These are phyloP conservation scores for Speleostelium caveatum DNA, from an alignment of 78 protist genomes.

Conservation along the genomic window DNA sequence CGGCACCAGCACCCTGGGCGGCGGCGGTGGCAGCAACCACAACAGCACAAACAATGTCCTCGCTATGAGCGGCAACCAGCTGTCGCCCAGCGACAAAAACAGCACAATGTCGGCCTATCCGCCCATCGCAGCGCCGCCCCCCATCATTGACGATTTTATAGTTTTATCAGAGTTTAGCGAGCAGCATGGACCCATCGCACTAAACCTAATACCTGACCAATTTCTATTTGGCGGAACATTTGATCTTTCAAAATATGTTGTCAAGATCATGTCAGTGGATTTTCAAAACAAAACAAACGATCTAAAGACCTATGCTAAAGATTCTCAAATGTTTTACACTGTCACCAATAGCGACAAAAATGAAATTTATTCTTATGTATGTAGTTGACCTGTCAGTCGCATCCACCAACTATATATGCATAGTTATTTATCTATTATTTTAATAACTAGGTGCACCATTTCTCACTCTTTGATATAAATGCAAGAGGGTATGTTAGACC, in stretches of 20 bases:
- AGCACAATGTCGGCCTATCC: not conserved
- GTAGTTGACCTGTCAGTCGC: too few species aligned
- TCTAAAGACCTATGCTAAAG: constrained; percentile 65
- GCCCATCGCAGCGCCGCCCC: not conserved
- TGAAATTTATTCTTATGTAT: constrained; percentile 63
- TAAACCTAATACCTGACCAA: constrained; percentile 39
- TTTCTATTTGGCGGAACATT: constrained; percentile 25
- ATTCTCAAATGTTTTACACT: constrained; percentile 70
- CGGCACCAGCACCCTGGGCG: not conserved
- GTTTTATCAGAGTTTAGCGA: constrained; percentile 83
- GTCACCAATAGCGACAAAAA: not conserved
- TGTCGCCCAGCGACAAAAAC: not conserved
- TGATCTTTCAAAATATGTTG: constrained; percentile 67
- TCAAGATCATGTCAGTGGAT: constrained; percentile 85
- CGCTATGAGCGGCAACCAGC: not conserved
- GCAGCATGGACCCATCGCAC: constrained; percentile 79
- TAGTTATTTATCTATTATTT: too few species aligned
- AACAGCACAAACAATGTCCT: not conserved
- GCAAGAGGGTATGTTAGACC: constrained; percentile 89
- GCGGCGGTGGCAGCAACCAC: not conserved
- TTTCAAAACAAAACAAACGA: constrained; percentile 84
- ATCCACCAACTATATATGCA: too few species aligned
- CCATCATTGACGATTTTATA: constrained; percentile 65
- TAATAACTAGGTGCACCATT: constrained; percentile 87
- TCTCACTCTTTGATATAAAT: constrained; percentile 73